Evolutionary conservation across 768 basidiomycete genomes (phyloP).

Genomic region (Rickenella mellea): DNA sequence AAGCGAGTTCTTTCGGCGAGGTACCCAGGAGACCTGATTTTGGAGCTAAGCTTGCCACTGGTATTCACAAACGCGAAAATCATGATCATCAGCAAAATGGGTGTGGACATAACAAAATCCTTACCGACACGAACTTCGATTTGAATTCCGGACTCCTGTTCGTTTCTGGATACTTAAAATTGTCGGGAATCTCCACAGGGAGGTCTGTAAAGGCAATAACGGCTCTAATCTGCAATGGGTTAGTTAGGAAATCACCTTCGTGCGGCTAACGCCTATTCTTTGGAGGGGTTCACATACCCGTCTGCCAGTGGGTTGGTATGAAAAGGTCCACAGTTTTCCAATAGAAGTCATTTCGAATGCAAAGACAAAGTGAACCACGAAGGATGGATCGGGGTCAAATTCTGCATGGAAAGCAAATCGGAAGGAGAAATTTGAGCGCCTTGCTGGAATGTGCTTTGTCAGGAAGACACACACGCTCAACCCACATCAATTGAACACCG

Average conservation of each 20-base stretch:
- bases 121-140: slow-evolving; percentile 70
- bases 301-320: slow-evolving; percentile 32
- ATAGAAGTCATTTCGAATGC: too few species aligned
- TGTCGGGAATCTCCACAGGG: slow-evolving; percentile 41
- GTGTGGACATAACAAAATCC: slow-evolving; percentile 62
- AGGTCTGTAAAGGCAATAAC: slow-evolving; percentile 52
- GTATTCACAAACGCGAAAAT: too few species aligned
- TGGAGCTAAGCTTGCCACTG: slow-evolving; percentile 70
- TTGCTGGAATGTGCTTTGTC: too few species aligned
- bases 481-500: too few species aligned
- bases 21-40: slow-evolving; percentile 72
- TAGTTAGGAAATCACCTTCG: too few species aligned
- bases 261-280: too few species aligned
- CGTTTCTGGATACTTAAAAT: slow-evolving; percentile 50
- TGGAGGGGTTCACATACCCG: too few species aligned
- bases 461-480: too few species aligned
- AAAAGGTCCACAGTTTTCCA: slow-evolving; percentile 55
- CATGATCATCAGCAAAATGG: neutral
- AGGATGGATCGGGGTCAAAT: too few species aligned
- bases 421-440: too few species aligned
- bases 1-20: slow-evolving; percentile 54
- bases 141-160: slow-evolving; percentile 66
- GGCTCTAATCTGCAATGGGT: slow-evolving; percentile 36
- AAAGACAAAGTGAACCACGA: too few species aligned
- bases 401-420: too few species aligned